phyloP scores from a whole-genome alignment of 1,139 yeast species.

The Sugiyamaella neomexicana region DNA sequence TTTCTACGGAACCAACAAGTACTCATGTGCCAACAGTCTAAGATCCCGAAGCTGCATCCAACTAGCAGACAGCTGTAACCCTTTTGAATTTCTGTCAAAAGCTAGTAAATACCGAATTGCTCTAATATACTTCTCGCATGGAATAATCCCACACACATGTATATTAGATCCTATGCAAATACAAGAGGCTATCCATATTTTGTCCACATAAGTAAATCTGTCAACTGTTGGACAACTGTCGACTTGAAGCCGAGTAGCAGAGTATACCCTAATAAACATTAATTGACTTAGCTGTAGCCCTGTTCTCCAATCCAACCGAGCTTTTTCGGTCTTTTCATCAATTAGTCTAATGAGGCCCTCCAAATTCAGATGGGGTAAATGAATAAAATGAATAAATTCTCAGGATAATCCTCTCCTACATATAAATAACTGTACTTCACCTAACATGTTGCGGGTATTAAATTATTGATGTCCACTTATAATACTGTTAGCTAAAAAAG shows the following conservation, averaged over 20 bases:
- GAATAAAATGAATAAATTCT: no score
- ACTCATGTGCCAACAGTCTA: background rate
- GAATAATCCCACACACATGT: background rate
- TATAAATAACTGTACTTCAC: background rate
- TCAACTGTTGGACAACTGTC: no score
- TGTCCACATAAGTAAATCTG: no score
- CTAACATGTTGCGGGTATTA: background rate
- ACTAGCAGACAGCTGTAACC: background rate
- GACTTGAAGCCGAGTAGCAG: no score
- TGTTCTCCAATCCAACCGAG: no score
- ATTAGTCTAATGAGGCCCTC: no score
- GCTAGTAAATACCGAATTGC: background rate
- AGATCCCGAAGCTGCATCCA: background rate
- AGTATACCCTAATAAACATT: no score
- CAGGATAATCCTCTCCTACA: background rate
- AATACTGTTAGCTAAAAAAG: background rate
- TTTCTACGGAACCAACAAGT: background rate
- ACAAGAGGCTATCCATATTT: no score
- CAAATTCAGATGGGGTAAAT: no score
- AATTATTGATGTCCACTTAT: constrained; percentile 2
- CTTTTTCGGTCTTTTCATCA: no score
- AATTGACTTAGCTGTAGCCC: no score
- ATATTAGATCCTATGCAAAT: no score
- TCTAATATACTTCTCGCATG: background rate
- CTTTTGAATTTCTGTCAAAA: background rate